phyloP scores from a whole-genome alignment of 2,329 filamentous ascomycete species.

The Penicillium paneum region DNA sequence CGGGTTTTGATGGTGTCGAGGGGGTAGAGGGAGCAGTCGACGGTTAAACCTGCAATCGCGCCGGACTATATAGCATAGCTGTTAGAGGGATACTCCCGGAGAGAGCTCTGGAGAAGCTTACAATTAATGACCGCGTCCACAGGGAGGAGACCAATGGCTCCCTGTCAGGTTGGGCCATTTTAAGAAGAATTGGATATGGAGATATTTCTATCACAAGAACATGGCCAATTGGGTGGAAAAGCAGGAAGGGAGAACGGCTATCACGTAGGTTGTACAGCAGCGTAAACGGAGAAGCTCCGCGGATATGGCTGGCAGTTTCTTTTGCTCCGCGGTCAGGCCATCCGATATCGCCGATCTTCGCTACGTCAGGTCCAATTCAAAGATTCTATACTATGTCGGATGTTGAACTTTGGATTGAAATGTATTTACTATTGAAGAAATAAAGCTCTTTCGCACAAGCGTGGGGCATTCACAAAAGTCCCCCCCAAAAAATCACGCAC shows the following conservation, averaged over 20 bases:
- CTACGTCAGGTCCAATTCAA: conserved; percentile 9
- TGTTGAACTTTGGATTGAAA: neutral
- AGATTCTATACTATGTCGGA: neutral
- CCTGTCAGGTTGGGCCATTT: conserved; percentile 30
- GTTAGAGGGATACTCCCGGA: conserved; percentile 5
- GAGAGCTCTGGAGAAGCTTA: conserved; percentile 16
- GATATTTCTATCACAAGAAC: conserved; percentile 10
- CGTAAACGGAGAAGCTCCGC: conserved; percentile 16
- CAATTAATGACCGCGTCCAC: conserved; percentile 45
- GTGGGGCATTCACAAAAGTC: neutral
- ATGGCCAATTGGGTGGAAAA: conserved; percentile 7
- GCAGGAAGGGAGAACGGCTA: neutral
- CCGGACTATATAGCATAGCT: conserved; percentile 59
- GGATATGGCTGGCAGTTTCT: conserved; percentile 11
- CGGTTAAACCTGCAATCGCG: conserved; percentile 87
- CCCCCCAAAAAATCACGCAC: neutral
- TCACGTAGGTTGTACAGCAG: neutral
- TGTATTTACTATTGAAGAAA: neutral
- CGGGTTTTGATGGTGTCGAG: conserved; percentile 99
- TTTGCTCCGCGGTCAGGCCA: conserved; percentile 26
- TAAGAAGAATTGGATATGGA: neutral
- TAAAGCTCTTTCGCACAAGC: neutral
- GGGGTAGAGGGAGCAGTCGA: conserved; percentile 94
- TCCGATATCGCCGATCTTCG: conserved; percentile 21
- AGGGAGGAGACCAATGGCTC: conserved; percentile 40